Evolutionary conservation across 1,139 yeast genomes (phyloP).

Genomic region (Yamadazyma buinensis): DNA sequence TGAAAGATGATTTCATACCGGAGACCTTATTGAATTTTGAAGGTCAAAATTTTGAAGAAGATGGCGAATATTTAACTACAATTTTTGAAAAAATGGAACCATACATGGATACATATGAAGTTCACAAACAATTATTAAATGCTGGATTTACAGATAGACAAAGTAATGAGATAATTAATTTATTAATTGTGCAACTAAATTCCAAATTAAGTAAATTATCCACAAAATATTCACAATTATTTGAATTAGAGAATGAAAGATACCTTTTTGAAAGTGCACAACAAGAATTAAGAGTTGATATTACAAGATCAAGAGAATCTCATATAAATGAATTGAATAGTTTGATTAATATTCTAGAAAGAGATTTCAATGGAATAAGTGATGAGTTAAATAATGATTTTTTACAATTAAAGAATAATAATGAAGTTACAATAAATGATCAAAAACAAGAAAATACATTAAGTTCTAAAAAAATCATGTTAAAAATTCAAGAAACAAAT

Average conservation of each 20-base stretch:
- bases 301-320: conserved; percentile 66
- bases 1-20: neutral
- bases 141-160: conserved; percentile 55
- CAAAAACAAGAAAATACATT: conserved; percentile 83
- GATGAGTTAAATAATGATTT: conserved; percentile 77
- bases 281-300: conserved; percentile 78
- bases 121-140: conserved; percentile 34
- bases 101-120: conserved; percentile 49
- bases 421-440: conserved; percentile 81
- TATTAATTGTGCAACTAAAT: conserved; percentile 49
- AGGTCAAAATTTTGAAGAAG: conserved; percentile 1
- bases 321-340: conserved; percentile 69
- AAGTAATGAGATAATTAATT: conserved; percentile 48
- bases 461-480: conserved; percentile 64
- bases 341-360: conserved; percentile 63
- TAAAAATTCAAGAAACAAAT: conserved; percentile 77
- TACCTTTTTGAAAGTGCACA: conserved; percentile 92
- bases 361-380: conserved; percentile 65
- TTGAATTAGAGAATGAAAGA: conserved; percentile 79
- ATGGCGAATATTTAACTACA: conserved; percentile 24
- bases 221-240: conserved; percentile 56
- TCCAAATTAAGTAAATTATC: conserved; percentile 55
- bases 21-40: conserved; percentile 4
- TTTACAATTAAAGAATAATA: conserved; percentile 64
- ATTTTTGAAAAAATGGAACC: conserved; percentile 45